phyloP scores from a whole-genome alignment of 306 rosid species.

The Citrullus mucosospermus region DNA sequence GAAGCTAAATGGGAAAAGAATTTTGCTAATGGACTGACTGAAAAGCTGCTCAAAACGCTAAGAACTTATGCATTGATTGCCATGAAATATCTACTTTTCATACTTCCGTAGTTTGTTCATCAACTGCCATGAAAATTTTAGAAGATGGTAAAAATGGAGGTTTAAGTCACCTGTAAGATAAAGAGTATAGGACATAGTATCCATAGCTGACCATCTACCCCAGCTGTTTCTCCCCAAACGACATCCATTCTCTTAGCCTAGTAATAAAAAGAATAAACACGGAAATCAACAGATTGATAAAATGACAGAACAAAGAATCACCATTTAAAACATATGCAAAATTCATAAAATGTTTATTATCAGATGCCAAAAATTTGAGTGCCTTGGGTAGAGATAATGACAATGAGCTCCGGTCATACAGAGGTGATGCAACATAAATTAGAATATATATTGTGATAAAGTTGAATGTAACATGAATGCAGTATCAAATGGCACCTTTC shows the following conservation, averaged over 20 bases:
- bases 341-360: neutral
- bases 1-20: neutral
- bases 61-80: neutral
- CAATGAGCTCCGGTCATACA: neutral
- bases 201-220: constrained; percentile 94
- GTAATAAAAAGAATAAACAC: constrained; percentile 1
- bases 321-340: neutral
- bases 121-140: neutral
- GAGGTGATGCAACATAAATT: neutral
- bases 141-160: constrained; percentile 3
- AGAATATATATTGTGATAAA: constrained; percentile 10
- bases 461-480: neutral
- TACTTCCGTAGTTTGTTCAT: neutral
- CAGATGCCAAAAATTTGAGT: neutral
- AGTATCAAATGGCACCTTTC: constrained; percentile 54
- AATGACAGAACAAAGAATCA: neutral
- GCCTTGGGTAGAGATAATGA: neutral
- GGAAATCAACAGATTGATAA: neutral
- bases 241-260: constrained; percentile 99
- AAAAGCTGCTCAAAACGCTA: neutral
- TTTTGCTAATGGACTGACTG: neutral
- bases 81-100: neutral
- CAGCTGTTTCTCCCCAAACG: constrained; percentile 98
- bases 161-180: constrained; percentile 63
- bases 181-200: constrained; percentile 87